A percentile compares a stretch with the other conserved stretches of the same genome.
Conservation (phyloP, 1,284 basidiomycete genomes). For the Ustilago shanxiensis region DNA sequence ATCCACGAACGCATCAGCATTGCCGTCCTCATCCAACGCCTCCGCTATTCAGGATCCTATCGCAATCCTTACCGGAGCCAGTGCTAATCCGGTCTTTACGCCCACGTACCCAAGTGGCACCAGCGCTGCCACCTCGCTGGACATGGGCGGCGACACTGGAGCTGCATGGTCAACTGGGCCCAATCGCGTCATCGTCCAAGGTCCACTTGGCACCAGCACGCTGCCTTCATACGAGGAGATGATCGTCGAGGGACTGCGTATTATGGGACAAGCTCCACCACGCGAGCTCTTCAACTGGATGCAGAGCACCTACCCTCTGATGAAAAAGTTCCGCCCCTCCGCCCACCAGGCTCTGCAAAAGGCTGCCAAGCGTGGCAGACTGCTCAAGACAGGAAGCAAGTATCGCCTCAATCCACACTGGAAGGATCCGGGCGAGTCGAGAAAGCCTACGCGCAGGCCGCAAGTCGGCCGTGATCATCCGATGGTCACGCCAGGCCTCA, state of each 20-base stretch:
- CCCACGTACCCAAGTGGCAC: conserved; percentile 22
- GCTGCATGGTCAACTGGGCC: conserved; percentile 43
- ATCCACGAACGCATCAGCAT: conserved; percentile 6
- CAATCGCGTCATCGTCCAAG: conserved; percentile 48
- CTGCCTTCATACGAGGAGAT: conserved; percentile 66
- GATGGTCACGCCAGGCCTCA: conserved; percentile 61
- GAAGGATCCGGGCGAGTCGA: conserved; percentile 56
- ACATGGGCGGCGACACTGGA: conserved; percentile 7
- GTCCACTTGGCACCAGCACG: conserved; percentile 53
- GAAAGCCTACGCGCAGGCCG: conserved; percentile 58
- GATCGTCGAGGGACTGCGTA: conserved; percentile 62
- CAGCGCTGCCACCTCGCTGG: background rate
- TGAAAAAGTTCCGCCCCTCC: conserved; percentile 67
- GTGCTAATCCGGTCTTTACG: conserved; percentile 43
- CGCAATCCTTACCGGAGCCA: conserved; percentile 48
- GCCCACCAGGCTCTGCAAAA: conserved; percentile 68
- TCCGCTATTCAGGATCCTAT: conserved; percentile 31
- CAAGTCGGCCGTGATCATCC: conserved; percentile 61
- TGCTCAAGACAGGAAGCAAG: conserved; percentile 64
- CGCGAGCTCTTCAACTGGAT: conserved; percentile 65
- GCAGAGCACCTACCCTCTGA: conserved; percentile 64
- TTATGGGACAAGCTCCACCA: conserved; percentile 59
- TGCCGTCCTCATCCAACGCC: background rate
- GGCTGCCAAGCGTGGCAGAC: conserved; percentile 65
- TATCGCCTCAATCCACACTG: conserved; percentile 66